Evolutionary conservation across 2,329 filamentous ascomycete genomes (phyloP).

Genomic region (Fusarium sp.): DNA sequence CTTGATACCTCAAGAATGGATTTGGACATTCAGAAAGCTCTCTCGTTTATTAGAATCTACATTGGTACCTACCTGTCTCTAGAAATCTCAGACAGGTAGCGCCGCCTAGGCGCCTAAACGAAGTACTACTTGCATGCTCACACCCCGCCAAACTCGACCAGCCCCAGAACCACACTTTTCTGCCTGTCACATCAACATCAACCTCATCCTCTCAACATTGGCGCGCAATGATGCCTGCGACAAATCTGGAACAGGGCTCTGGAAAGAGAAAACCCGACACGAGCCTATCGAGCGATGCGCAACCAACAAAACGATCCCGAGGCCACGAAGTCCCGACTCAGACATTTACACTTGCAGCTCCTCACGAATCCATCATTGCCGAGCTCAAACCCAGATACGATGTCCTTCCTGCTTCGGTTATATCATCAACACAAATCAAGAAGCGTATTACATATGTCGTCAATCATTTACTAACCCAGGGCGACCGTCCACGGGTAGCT

Average conservation of each 20-base stretch:
- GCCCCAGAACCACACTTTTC: slow-evolving; percentile 41
- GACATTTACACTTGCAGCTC: slow-evolving; percentile 47
- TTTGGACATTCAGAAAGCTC: neutral
- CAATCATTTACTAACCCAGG: slow-evolving; percentile 56
- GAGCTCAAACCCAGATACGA: slow-evolving; percentile 61
- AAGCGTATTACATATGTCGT: slow-evolving; percentile 63
- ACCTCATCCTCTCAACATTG: slow-evolving; percentile 18
- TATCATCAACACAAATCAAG: slow-evolving; percentile 70
- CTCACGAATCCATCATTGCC: slow-evolving; percentile 58
- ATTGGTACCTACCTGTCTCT: neutral
- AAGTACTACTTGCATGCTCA: slow-evolving; percentile 17
- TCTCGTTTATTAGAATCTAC: neutral
- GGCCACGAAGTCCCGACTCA: slow-evolving; percentile 12
- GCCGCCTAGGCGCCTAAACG: neutral
- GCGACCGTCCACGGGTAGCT: slow-evolving; percentile 51
- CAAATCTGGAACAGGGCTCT: slow-evolving; percentile 13
- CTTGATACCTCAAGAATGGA: neutral
- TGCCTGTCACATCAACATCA: slow-evolving; percentile 12
- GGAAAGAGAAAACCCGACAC: slow-evolving; percentile 38
- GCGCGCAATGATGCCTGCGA: slow-evolving; percentile 32
- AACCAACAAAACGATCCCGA: slow-evolving; percentile 8
- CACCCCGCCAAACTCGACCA: slow-evolving; percentile 35
- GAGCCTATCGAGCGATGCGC: slow-evolving; percentile 1
- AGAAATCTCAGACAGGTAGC: neutral
- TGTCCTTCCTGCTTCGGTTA: slow-evolving; percentile 65